phyloP scores from a whole-genome alignment of 345 rosid genomes.

The Cardamine occulta region DNA sequence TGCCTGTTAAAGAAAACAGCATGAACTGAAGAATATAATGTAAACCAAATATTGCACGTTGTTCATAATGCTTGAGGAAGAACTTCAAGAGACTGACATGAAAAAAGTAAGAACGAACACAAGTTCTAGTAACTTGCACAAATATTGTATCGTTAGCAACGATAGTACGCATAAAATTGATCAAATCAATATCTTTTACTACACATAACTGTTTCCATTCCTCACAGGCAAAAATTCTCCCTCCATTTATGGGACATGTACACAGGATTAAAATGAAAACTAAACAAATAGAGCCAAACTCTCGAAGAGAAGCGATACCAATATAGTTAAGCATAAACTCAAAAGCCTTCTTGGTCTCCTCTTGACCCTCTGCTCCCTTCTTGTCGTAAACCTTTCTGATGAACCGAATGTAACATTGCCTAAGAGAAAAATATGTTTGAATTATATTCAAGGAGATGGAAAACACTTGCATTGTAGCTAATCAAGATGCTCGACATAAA shows the following conservation, averaged over 20 bases:
- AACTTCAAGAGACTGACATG: conserved; percentile 7
- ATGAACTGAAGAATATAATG: not conserved
- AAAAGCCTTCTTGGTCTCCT: conserved; percentile 90
- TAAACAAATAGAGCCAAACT: conserved; percentile 9
- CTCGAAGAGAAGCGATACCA: conserved; percentile 54
- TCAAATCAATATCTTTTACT: not conserved
- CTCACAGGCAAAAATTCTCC: not conserved
- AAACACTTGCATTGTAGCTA: conserved; percentile 22
- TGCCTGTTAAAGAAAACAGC: conserved; percentile 2
- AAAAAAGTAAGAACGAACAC: not conserved
- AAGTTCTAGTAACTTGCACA: conserved; percentile 10
- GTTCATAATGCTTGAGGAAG: not conserved
- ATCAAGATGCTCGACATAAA: not conserved
- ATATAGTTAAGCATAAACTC: conserved; percentile 88
- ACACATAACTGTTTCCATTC: conserved; percentile 7
- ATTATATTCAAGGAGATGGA: conserved; percentile 18
- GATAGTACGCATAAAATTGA: not conserved
- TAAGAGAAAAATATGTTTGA: conserved; percentile 34
- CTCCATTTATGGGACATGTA: conserved; percentile 16
- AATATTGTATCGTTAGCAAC: not conserved
- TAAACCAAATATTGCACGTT: not conserved
- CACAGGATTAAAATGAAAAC: conserved; percentile 7
- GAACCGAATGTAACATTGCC: conserved; percentile 96
- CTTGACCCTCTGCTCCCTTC: conserved; percentile 88
- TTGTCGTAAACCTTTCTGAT: conserved; percentile 88